Base-by-base conservation (phyloP, 495 filamentous ascomycete genomes). In the Xylaria cubensis region DNA sequence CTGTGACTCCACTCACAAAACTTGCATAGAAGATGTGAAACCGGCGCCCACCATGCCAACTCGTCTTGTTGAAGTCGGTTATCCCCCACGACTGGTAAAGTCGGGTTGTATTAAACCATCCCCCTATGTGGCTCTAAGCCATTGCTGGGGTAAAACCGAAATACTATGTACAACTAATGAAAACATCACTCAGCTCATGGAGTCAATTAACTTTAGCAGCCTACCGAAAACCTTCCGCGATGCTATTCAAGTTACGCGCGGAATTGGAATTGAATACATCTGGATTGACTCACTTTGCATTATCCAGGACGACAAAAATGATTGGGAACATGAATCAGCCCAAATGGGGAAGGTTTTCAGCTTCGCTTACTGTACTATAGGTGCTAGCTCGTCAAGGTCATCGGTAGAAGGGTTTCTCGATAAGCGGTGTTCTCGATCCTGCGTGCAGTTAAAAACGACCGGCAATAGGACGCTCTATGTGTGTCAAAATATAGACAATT, bases 301-400 rank as follows among this genome's bases (percentile, higher is more conserved):
- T 7, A 36, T 83, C 24, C 83, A 85, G 63, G 76, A 78, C 2
- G 69, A 71, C 10, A 41, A 46, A 12, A 74, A 74, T 0, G 84
- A 85, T 70, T 86, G 80, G 76, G 72, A 29, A 29, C n/a, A 12
- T 78, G 85, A 67, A 62, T 80, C 15, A 73, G 68, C 34, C 56
- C 51, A 34, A 10, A 86, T 86, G 84, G 78, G 82, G 64, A 39
- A 70, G 12, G 80, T 84, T 8, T 86, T 82, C 56, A 78, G 75
- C 56, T 61, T 62, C 10, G 79, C 80, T 0, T 75, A 79, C 48
- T 83, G 74, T 50, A 81, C 79, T 1, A 75, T 84, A 58, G 82
- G 79, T 5, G 81, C 79, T 0, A 82, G 72, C 44, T 73, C 73
- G 9, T 79, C 80, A 1, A 41, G 39, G 19, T 72, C 75, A 2